These are phyloP conservation scores for Exophiala calicioides DNA, from an alignment of 2,329 filamentous ascomycete species.

Conservation along the genomic window DNA sequence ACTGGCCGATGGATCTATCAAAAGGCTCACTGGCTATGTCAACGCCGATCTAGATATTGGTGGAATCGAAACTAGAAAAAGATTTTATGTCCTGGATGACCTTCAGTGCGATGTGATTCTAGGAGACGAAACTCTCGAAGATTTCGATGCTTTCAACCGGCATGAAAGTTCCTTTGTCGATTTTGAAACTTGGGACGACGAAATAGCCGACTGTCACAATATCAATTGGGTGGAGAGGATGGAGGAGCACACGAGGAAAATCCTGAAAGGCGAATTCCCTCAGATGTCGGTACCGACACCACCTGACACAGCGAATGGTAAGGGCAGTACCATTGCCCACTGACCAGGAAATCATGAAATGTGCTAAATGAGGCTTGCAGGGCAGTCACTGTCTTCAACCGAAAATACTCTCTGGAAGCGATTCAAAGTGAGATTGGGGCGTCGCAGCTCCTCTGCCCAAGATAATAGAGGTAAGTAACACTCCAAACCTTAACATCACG, in stretches of 20 bases:
- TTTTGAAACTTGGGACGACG: background rate
- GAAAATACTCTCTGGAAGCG: too few species aligned
- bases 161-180: slow-evolving; percentile 15
- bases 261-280: slow-evolving; percentile 3
- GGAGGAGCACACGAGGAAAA: background rate
- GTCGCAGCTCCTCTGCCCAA: too few species aligned
- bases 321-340: too few species aligned
- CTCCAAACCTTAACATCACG: too few species aligned
- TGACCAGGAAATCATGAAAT: too few species aligned
- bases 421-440: too few species aligned
- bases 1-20: slow-evolving; percentile 4
- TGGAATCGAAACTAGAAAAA: background rate
- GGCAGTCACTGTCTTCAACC: too few species aligned
- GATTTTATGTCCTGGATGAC: slow-evolving; percentile 21
- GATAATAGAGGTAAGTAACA: too few species aligned
- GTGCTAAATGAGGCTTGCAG: too few species aligned
- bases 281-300: too few species aligned
- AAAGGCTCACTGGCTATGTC: slow-evolving; percentile 5
- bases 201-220: slow-evolving; percentile 1
- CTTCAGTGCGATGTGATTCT: slow-evolving; percentile 20
- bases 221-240: slow-evolving; percentile 4
- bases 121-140: slow-evolving; percentile 12
- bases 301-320: too few species aligned
- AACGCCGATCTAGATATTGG: background rate
- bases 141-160: slow-evolving; percentile 14